phyloP scores from a whole-genome alignment of 768 basidiomycete species.

The Tricholoma furcatifolium region DNA sequence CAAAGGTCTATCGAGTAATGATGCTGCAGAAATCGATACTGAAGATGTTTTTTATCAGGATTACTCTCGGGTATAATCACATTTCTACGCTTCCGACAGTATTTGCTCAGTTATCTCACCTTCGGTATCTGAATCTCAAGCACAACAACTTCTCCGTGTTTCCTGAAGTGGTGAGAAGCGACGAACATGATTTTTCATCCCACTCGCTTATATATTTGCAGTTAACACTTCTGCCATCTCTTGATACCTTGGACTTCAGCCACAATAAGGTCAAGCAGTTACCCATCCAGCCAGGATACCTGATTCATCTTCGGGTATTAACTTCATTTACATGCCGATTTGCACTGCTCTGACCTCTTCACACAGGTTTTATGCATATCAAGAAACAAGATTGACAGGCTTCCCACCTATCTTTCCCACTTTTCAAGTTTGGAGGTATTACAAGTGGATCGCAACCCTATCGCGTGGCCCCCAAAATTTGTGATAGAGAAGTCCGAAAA shows the following conservation, averaged over 20 bases:
- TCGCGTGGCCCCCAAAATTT: constrained; percentile 84
- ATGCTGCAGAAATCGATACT: not conserved
- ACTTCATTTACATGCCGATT: not conserved
- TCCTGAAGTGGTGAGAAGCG: constrained; percentile 69
- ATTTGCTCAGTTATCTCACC: constrained; percentile 66
- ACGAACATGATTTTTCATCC: constrained; percentile 1
- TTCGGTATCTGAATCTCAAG: constrained; percentile 87
- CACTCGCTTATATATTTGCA: constrained; percentile 28
- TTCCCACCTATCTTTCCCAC: constrained; percentile 76
- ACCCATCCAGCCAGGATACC: constrained; percentile 76
- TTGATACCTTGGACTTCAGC: constrained; percentile 94
- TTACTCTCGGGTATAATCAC: constrained; percentile 85
- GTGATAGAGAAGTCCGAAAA: constrained; percentile 47
- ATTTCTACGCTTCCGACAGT: constrained; percentile 74
- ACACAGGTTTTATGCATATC: constrained; percentile 81
- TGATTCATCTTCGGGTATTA: constrained; percentile 72
- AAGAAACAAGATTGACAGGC: constrained; percentile 76
- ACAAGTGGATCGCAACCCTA: constrained; percentile 87
- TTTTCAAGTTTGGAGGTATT: constrained; percentile 76
- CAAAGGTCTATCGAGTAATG: constrained; percentile 49
- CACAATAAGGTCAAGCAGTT: constrained; percentile 85
- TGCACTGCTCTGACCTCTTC: constrained; percentile 2
- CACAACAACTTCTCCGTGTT: constrained; percentile 80
- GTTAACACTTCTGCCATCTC: constrained; percentile 80
- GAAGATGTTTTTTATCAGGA: constrained; percentile 43